Evolutionary conservation across 2,329 filamentous ascomycete genomes (phyloP).

Genomic region (Berkeleyomyces basicola): DNA sequence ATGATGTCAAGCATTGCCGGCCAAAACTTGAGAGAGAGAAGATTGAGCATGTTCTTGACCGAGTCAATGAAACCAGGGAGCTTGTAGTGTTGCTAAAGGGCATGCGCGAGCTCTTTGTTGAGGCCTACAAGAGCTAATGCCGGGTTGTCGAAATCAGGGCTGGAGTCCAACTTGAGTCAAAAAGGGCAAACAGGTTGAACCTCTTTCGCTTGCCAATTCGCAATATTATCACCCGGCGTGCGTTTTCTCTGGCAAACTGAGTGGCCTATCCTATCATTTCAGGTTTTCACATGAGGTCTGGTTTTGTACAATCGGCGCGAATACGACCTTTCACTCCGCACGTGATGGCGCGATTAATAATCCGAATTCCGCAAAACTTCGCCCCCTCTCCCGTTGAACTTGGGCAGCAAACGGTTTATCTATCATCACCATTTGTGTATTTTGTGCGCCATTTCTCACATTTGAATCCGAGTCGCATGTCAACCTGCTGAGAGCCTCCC

Average conservation of each 20-base stretch:
- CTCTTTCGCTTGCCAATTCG: not conserved
- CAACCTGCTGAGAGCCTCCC: not conserved
- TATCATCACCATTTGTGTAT: not conserved
- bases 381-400: not conserved
- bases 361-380: not conserved
- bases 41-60: slow-evolving; percentile 59
- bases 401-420: not conserved
- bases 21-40: slow-evolving; percentile 70
- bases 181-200: not conserved
- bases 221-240: not conserved
- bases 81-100: slow-evolving; percentile 58
- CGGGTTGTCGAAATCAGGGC: not conserved
- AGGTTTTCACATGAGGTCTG: not conserved
- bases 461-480: not conserved
- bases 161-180: not conserved
- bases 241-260: not conserved
- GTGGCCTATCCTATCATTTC: not conserved
- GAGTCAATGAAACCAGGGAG: slow-evolving; percentile 66
- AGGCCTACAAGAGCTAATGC: slow-evolving; percentile 34
- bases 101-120: slow-evolving; percentile 65
- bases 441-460: not conserved
- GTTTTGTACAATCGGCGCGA: no score
- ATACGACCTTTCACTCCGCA: not conserved
- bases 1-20: slow-evolving; percentile 63
- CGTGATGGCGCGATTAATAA: not conserved